Conservation (phyloP, 306 rosid species). For the Dryas drummondii region DNA sequence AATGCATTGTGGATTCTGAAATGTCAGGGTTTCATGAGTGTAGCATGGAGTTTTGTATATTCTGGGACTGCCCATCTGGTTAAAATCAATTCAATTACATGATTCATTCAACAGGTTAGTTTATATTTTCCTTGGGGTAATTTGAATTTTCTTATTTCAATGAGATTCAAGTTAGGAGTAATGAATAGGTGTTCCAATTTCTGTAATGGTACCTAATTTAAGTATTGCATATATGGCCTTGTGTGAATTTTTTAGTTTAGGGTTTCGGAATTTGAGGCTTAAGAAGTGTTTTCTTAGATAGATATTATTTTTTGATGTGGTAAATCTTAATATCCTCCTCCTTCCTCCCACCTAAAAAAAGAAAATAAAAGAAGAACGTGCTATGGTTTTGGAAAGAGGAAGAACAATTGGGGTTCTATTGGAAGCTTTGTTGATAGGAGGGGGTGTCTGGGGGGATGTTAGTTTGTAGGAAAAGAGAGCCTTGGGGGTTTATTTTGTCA, state of each 20-base stretch:
- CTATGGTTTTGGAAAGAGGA: neutral
- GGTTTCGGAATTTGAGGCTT: constrained; percentile 11
- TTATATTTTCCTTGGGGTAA: neutral
- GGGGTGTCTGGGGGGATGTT: neutral
- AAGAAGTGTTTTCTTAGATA: neutral
- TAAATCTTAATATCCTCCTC: neutral
- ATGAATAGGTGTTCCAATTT: neutral
- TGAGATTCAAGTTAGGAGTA: neutral
- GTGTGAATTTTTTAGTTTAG: neutral
- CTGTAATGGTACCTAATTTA: neutral
- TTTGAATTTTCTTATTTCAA: neutral
- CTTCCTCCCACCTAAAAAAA: too few species aligned
- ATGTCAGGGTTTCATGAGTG: constrained; percentile 40
- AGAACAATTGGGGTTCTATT: neutral
- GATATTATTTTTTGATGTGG: neutral
- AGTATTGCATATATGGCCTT: neutral
- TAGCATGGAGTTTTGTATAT: constrained; percentile 41
- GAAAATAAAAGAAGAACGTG: too few species aligned
- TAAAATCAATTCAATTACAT: constrained; percentile 9
- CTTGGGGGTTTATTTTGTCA: neutral
- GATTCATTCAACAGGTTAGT: constrained; percentile 36
- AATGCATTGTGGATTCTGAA: constrained; percentile 57
- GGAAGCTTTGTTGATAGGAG: neutral
- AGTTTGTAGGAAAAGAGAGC: neutral
- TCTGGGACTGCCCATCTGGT: constrained; percentile 43